Evolutionary conservation across 1,284 basidiomycete genomes (phyloP), one percentile per base, ranked within the genome.

Genomic region (Mycocalia duriaeana): DNA sequence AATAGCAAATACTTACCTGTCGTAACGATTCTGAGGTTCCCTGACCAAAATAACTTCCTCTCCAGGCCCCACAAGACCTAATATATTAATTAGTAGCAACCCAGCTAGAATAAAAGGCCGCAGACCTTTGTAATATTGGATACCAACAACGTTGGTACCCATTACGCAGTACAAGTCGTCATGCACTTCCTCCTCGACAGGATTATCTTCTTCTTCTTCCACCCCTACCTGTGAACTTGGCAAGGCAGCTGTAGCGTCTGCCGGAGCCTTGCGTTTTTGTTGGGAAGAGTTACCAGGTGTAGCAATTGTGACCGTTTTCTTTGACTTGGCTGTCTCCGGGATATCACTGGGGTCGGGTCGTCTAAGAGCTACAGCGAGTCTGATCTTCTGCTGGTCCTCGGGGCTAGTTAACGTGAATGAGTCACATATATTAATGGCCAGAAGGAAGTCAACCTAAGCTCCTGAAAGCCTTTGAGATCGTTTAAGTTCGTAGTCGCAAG

Each of bases 121-220:
- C n/a, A n/a, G n/a, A 80, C 86, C 86, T 58, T 71, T 71, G 58
- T 93, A 93, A 60, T 93, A 89, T 58, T 90, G 88, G 9, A 92
- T 70, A 0, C 90, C 90, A 0, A 92, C 91, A 13, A 91, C 79
- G 42, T 76, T 82, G 0, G 84, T 77, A 8, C 65, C 66, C 57
- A 81, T 49, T 9, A 68, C 72, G 42, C 81, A 76, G 58, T 85
- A 89, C 18, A 89, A 65, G 63, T 92, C 84, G 48, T 87, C 84
- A 13, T 50, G 64, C 5, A 57, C 58, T 40, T 88, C 68, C 46
- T 86, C 80, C 38, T 78, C 73, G 1, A 53, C 52, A 5, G 56
- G 55, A 26, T 64, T 63, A 11, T 72, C 68, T 5, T 77, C 73
- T 8, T 63, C 64, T 9, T 67, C 66, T 14, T 76, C 73, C 38